phyloP scores from a whole-genome alignment of 805 yeast genomes.

The Candida ascalaphidarum region DNA sequence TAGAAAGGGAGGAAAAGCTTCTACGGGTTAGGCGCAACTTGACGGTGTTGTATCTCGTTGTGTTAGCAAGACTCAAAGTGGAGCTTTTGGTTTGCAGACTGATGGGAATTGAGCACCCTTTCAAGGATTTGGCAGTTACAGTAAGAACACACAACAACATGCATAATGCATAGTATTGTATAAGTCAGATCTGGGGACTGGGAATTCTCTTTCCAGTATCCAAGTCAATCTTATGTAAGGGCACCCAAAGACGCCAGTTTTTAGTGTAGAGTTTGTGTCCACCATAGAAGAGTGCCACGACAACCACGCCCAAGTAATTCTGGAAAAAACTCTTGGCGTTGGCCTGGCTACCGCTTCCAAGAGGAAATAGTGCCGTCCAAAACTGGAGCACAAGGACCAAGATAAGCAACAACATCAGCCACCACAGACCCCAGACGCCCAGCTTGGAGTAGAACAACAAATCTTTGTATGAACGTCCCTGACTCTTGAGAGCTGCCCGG shows the following conservation, averaged over 20 bases:
- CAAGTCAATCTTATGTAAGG: slow-evolving; percentile 4
- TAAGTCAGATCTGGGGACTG: no score
- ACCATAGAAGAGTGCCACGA: slow-evolving; percentile 6
- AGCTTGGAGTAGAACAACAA: not conserved
- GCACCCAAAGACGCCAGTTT: slow-evolving; percentile 3
- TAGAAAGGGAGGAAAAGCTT: no score
- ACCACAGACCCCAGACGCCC: slow-evolving; percentile 16
- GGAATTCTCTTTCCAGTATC: no score
- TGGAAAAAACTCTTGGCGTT: slow-evolving; percentile 6
- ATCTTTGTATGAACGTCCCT: slow-evolving; percentile 29
- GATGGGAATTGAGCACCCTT: no score
- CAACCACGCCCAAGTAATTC: slow-evolving; percentile 7
- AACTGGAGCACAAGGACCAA: slow-evolving; percentile 23
- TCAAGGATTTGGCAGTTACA: no score
- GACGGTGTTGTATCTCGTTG: no score
- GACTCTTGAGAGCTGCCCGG: slow-evolving; percentile 48
- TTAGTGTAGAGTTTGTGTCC: slow-evolving; percentile 8
- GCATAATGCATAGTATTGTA: no score
- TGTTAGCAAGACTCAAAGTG: no score
- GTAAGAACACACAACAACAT: no score
- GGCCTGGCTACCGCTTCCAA: slow-evolving; percentile 8
- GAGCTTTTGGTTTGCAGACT: no score
- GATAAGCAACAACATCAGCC: slow-evolving; percentile 16
- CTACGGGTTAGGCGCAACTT: no score
- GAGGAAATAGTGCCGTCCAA: slow-evolving; percentile 26